A percentile compares a stretch with the other conserved stretches of the same genome.
Evolutionary conservation across 176 grass and related monocot species (phyloP).

Genomic region (Saccharum spontaneum): DNA sequence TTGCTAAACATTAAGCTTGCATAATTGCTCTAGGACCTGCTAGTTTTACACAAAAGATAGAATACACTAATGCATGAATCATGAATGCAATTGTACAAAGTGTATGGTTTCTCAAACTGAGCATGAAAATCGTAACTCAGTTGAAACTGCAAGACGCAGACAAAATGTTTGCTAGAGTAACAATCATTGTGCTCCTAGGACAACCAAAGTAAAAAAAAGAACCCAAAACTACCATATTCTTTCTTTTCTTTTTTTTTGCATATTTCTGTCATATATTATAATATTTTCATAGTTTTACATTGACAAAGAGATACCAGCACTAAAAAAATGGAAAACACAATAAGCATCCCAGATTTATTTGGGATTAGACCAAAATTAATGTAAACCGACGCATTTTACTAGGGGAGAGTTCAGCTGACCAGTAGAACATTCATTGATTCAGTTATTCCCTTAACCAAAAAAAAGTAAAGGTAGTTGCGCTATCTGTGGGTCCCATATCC

Average conservation of each 20-base stretch:
- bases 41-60: background rate
- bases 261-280: background rate
- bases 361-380: background rate
- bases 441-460: background rate
- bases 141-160: background rate
- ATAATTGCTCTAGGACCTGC: background rate
- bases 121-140: background rate
- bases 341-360: background rate
- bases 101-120: background rate
- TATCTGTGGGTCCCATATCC: background rate
- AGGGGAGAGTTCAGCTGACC: background rate
- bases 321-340: background rate
- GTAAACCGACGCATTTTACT: background rate
- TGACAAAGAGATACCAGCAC: background rate
- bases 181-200: background rate
- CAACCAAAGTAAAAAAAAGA: slow-evolving; percentile 11
- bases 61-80: background rate
- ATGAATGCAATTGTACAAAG: background rate
- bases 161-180: background rate
- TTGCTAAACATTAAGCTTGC: background rate
- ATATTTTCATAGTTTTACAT: background rate
- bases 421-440: background rate
- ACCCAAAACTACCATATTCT: background rate
- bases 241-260: background rate
- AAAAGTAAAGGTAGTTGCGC: background rate